phyloP scores from a whole-genome alignment of 2,329 filamentous ascomycete genomes.

The Claviceps quebecensis region DNA sequence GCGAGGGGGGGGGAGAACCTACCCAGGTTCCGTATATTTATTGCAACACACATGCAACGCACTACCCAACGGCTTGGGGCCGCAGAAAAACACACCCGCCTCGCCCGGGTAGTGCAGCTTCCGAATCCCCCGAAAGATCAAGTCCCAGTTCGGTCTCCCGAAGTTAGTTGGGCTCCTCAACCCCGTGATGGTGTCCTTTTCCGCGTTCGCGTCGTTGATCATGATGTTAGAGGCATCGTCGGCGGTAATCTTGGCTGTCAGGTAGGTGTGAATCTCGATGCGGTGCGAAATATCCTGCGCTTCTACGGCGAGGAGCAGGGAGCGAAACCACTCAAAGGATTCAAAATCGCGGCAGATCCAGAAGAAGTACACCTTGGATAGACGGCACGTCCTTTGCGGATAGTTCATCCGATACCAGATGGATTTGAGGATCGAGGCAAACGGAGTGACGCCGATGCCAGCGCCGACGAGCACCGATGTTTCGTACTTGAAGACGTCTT shows the following conservation, averaged over 20 bases:
- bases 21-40: slow-evolving; percentile 73
- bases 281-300: slow-evolving; percentile 70
- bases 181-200: slow-evolving; percentile 74
- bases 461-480: slow-evolving; percentile 66
- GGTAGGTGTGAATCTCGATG: slow-evolving; percentile 82
- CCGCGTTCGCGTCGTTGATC: slow-evolving; percentile 78
- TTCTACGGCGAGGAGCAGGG: slow-evolving; percentile 70
- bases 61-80: slow-evolving; percentile 66
- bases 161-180: slow-evolving; percentile 74
- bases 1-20: slow-evolving; percentile 21
- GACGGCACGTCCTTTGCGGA: slow-evolving; percentile 61
- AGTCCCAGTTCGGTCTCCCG: slow-evolving; percentile 78
- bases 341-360: slow-evolving; percentile 84
- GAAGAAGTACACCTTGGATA: slow-evolving; percentile 84
- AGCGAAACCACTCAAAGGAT: slow-evolving; percentile 82
- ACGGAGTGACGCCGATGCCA: slow-evolving; percentile 76
- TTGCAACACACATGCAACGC: slow-evolving; percentile 72
- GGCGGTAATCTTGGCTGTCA: slow-evolving; percentile 74
- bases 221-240: slow-evolving; percentile 84
- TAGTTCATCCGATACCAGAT: slow-evolving; percentile 94
- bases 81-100: slow-evolving; percentile 74
- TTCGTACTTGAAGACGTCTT: slow-evolving; percentile 85
- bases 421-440: slow-evolving; percentile 75
- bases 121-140: slow-evolving; percentile 72
- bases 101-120: slow-evolving; percentile 63